Evolutionary conservation across 305 asterid genomes (phyloP).

Genomic region (Plantago coronopus): DNA sequence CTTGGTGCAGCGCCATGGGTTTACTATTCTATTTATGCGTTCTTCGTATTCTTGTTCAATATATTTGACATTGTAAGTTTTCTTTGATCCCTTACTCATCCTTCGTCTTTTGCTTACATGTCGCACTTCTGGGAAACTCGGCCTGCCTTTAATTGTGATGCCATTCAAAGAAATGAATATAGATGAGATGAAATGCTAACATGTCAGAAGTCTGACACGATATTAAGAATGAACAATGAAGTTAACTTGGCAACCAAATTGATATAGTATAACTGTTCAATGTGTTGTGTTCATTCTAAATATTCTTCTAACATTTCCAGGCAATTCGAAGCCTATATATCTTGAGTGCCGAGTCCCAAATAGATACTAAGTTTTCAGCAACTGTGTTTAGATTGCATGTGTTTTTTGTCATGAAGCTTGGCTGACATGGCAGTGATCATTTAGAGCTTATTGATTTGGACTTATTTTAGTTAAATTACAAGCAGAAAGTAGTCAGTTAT

Average conservation of each 20-base stretch:
- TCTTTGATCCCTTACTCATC: conserved; percentile 16
- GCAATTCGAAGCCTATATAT: not conserved
- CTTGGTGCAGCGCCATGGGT: conserved; percentile 93
- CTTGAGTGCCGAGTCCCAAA: too few relatives aligned
- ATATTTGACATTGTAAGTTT: conserved; percentile 93
- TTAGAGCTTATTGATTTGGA: too few relatives aligned
- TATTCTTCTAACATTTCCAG: not conserved
- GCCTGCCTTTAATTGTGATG: not conserved
- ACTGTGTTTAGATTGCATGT: too few relatives aligned
- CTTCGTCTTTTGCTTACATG: conserved; percentile 7
- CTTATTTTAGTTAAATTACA: too few relatives aligned
- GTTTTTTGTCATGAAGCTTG: too few relatives aligned
- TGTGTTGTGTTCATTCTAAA: not conserved
- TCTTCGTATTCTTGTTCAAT: conserved; percentile 82
- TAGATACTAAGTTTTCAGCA: too few relatives aligned
- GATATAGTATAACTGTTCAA: not conserved
- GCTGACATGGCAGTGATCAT: too few relatives aligned
- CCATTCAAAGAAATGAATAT: not conserved
- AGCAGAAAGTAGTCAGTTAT: too few relatives aligned
- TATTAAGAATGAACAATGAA: too few relatives aligned
- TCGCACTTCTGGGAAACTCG: not conserved
- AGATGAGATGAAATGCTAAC: not conserved
- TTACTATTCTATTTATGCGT: conserved; percentile 74
- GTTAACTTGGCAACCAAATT: not conserved
- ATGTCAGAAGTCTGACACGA: not conserved